Evolutionary conservation across 371 early-diverging fungal genomes (phyloP).

Genomic region (Mortierella sp.): DNA sequence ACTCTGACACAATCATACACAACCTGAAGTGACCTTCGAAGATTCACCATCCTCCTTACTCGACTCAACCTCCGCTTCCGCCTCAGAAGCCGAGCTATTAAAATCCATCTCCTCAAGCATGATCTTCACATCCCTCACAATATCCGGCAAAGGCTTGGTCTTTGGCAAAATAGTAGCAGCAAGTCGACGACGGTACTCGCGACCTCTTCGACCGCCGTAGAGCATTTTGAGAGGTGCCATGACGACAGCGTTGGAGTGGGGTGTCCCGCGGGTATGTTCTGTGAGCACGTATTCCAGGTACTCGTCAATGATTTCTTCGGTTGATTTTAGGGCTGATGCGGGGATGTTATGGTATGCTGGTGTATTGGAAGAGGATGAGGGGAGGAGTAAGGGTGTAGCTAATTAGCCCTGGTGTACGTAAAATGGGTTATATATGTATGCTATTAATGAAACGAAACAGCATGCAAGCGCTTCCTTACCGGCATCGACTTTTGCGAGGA

Average conservation of each 20-base stretch:
- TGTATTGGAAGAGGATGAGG: not conserved
- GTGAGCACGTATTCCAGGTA: slow-evolving; percentile 56
- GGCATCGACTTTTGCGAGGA: slow-evolving; percentile 60
- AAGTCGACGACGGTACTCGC: slow-evolving; percentile 40
- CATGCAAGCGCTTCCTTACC: slow-evolving; percentile 10
- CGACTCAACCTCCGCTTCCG: slow-evolving; percentile 13
- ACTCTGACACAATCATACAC: not conserved
- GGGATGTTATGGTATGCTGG: slow-evolving; percentile 56
- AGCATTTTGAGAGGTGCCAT: slow-evolving; percentile 55
- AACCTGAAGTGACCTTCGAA: not conserved
- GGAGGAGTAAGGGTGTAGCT: not conserved
- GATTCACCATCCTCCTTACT: not conserved
- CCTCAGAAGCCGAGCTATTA: slow-evolving; percentile 18
- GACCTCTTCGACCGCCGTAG: slow-evolving; percentile 41
- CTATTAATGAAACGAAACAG: no score
- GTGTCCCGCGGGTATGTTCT: slow-evolving; percentile 51
- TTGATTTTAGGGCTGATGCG: slow-evolving; percentile 49
- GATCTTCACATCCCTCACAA: slow-evolving; percentile 36
- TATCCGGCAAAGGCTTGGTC: slow-evolving; percentile 52
- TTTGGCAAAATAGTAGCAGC: slow-evolving; percentile 40
- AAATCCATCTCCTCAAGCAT: slow-evolving; percentile 50
- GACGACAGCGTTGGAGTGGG: slow-evolving; percentile 47
- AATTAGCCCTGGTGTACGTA: not conserved
- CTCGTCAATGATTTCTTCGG: slow-evolving; percentile 59
- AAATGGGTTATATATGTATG: not conserved